Base-by-base conservation (phyloP, 208 protist species). In the Leishmania aethiopica region DNA sequence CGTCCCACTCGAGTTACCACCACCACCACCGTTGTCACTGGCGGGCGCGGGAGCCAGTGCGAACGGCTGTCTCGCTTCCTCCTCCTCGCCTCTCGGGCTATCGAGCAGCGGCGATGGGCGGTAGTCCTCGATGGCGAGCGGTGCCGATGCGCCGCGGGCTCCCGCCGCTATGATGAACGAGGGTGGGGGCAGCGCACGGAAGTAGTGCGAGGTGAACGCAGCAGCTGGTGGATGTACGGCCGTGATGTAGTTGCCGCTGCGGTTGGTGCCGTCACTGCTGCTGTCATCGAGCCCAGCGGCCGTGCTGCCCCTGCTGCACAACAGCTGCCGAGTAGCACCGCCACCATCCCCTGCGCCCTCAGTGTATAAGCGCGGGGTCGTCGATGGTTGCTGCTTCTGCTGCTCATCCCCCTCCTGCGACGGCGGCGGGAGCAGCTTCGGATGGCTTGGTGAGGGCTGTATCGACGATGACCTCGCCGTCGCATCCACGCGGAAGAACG, bases 191-290 rank as follows among this genome's bases (percentile, higher is more conserved):
- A 95, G 85, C 1, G 88, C 86, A 40, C 92, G 83, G 78, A 95
- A 95, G 85, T 95, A 95, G 42, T 93, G 92, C 15, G 92, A 88
- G 22, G 90, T 86, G 74, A 90, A 79, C 13, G 77, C 77, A 45
- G 59, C 77, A 37, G 64, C 45, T 55, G 77, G 64, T 59, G 77
- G 64, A 47, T 73, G 64, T 25, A 72, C 13, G 25, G n/a, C 28
- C 32, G 59, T 45, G 32, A 70, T 69, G 62, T 42, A 59, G 76
- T 67, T 66, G 57, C 57, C 60, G 76, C 76, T 51, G 53, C 60
- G 25, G 13, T 47, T 66, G 53, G 17, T 37, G 77, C 47, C 51
- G 47, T 62, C 35, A 77, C 51, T 35, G 51, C n/a, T 59, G 47
- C 11, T 51, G 1, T 77, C 73, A 28, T 77, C 73, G 73, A 62